These are phyloP conservation scores for Penicillium steckii DNA, from an alignment of 495 filamentous ascomycete species.

Conservation along the genomic window DNA sequence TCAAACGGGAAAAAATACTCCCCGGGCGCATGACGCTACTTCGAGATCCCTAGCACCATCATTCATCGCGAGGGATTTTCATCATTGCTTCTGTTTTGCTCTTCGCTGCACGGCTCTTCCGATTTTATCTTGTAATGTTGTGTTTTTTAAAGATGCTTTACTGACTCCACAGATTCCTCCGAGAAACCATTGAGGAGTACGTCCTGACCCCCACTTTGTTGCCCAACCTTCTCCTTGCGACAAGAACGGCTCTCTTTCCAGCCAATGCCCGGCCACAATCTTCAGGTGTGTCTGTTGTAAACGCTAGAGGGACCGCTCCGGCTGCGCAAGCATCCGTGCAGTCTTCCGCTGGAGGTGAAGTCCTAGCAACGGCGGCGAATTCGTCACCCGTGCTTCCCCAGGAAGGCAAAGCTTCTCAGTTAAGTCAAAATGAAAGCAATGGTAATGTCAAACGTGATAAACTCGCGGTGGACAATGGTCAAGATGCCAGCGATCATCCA, in stretches of 20 bases:
- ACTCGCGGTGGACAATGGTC: constrained; percentile 4
- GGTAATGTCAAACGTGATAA: constrained; percentile 11
- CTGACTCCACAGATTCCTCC: constrained; percentile 65
- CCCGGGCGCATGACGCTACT: neutral
- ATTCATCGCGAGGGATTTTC: constrained; percentile 15
- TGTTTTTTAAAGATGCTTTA: neutral
- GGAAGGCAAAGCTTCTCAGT: neutral
- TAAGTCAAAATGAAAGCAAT: neutral
- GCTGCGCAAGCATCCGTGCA: constrained; percentile 32
- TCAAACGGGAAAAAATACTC: constrained; percentile 7
- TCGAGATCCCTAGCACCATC: constrained; percentile 21
- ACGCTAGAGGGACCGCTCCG: constrained; percentile 21
- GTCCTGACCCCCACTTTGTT: constrained; percentile 66
- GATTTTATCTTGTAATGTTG: constrained; percentile 22
- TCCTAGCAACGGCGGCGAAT: neutral
- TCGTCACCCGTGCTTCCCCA: neutral
- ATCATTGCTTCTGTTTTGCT: constrained; percentile 10
- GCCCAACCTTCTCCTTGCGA: constrained; percentile 68
- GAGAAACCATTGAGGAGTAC: constrained; percentile 62
- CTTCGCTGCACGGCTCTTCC: constrained; percentile 6
- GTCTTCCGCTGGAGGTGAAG: constrained; percentile 19
- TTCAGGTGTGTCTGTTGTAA: constrained; percentile 18
- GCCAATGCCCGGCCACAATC: constrained; percentile 58
- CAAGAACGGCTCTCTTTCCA: constrained; percentile 75
- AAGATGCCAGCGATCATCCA: constrained; percentile 8